phyloP scores from a whole-genome alignment of 805 yeast species.

The Maudiozyma barnettii region DNA sequence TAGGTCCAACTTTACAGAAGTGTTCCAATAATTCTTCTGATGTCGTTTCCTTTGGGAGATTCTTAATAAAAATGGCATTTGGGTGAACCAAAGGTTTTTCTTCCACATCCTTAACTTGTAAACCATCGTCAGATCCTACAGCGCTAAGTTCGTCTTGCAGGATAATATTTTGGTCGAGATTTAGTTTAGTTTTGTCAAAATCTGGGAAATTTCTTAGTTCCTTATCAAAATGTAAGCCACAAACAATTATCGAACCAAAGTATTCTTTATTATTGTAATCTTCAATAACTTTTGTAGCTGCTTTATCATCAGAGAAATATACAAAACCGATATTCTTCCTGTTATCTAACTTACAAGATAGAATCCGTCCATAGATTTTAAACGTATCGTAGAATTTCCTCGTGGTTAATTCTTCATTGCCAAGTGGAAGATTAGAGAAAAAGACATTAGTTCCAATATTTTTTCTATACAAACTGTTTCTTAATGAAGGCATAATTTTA shows the following conservation, averaged over 20 bases:
- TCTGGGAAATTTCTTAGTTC: conserved; percentile 27
- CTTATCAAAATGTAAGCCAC: conserved; percentile 35
- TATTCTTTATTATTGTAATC: conserved; percentile 25
- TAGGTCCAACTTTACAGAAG: conserved; percentile 27
- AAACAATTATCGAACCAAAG: conserved; percentile 29
- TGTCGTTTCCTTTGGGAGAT: conserved; percentile 25
- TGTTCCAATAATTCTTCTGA: conserved; percentile 24
- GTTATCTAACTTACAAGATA: conserved; percentile 35
- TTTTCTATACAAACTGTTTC: conserved; percentile 35
- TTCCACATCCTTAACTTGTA: neutral
- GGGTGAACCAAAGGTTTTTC: conserved; percentile 17
- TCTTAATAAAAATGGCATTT: conserved; percentile 29
- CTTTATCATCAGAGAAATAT: conserved; percentile 30
- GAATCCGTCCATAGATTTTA: conserved; percentile 37
- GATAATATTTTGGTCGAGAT: conserved; percentile 19
- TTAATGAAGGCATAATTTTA: conserved; percentile 47
- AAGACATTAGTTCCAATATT: conserved; percentile 46
- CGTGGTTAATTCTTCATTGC: conserved; percentile 31
- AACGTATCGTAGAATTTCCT: conserved; percentile 43
- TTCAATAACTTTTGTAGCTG: conserved; percentile 32
- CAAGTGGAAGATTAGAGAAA: conserved; percentile 38
- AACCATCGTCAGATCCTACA: conserved; percentile 2
- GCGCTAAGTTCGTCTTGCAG: conserved; percentile 10
- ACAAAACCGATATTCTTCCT: conserved; percentile 36
- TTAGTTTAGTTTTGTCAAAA: conserved; percentile 22